Base-by-base conservation (phyloP, 768 basidiomycete species). In the Lactarius sanguifluus region DNA sequence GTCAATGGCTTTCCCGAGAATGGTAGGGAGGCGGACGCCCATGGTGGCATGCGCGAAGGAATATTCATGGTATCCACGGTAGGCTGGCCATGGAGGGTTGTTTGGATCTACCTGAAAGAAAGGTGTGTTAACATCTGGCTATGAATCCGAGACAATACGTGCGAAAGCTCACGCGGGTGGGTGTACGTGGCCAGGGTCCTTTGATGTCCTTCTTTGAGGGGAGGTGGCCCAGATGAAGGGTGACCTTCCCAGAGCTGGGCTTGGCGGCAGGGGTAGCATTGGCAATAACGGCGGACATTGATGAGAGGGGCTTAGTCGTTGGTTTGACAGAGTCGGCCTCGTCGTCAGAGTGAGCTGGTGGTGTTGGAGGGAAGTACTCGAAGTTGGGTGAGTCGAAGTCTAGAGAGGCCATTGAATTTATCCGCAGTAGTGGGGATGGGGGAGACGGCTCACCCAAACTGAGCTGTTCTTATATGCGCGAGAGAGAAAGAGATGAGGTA, bases 21-120 rank as follows among this genome's bases (percentile, higher is more conserved):
- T 98, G 47, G 96, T 96, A 2, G 96, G 96, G 30, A 97, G 85
- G 57, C 96, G 89, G n/a, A 90, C 88, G 67, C 93, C 92, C 95
- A 97, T 97, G 4, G 95, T 96, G 38, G 94, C 96, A 77, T 96
- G 86, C 45, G 89, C 89, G 73, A 92, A 92, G 0, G 88, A 92
- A 74, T 88, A 91, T 72, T 91, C 87, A 75, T 88, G 85, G 74
- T 92, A 91, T 5, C 90, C 89, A 52, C 91, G 87, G 76, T 85
- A 92, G 0, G 90, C 90, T 41, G 91, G 90, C 82, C 82, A 92
- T 20, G 90, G 90, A 12, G 90, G 90, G 78, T 92, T 91, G 75
- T 92, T 91, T 38, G 90, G 90, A 75, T 92, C 88, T 55, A 91
- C 83, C 89, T 89, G 54, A 12, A 20, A 34, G 34, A 23, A 38